These are phyloP conservation scores for Aspergillus sp. DNA, from an alignment of 2,329 filamentous ascomycete genomes.

Conservation along the genomic window DNA sequence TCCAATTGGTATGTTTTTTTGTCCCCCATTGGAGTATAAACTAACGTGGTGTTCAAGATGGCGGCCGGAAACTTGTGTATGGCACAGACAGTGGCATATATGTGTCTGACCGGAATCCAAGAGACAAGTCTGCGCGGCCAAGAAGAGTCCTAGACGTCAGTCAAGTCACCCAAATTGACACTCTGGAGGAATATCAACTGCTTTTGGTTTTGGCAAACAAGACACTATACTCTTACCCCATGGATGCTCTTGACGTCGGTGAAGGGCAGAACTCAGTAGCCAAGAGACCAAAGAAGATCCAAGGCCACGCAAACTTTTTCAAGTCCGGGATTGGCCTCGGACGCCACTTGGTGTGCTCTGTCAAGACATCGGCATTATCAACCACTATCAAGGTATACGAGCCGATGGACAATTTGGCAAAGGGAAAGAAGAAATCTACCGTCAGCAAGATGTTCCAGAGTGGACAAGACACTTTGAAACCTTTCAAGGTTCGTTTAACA, in stretches of 20 bases:
- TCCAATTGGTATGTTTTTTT: constrained; percentile 69
- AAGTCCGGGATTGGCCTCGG: constrained; percentile 94
- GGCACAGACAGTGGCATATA: constrained; percentile 95
- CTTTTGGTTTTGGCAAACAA: constrained; percentile 91
- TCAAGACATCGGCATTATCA: constrained; percentile 89
- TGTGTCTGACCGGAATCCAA: constrained; percentile 84
- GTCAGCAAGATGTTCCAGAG: constrained; percentile 93
- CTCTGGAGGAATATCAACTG: constrained; percentile 91
- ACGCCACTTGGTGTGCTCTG: constrained; percentile 90
- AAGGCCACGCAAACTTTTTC: constrained; percentile 98
- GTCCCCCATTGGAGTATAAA: not conserved
- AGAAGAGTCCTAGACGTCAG: constrained; percentile 81
- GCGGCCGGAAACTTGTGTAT: constrained; percentile 89
- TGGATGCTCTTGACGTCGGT: constrained; percentile 80
- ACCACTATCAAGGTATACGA: constrained; percentile 99
- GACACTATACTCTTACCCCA: constrained; percentile 82
- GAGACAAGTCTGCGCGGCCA: constrained; percentile 71
- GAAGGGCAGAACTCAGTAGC: constrained; percentile 71
- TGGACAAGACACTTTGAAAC: constrained; percentile 91
- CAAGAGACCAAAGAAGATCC: constrained; percentile 92
- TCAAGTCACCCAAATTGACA: constrained; percentile 91
- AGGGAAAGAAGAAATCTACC: constrained; percentile 93
- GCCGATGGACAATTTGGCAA: constrained; percentile 90
- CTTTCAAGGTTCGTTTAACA: constrained; percentile 67
- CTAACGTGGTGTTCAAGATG: constrained; percentile 59